Base-by-base conservation (phyloP, 2,329 filamentous ascomycete species). In the Fusarium pseudocircinatum region DNA sequence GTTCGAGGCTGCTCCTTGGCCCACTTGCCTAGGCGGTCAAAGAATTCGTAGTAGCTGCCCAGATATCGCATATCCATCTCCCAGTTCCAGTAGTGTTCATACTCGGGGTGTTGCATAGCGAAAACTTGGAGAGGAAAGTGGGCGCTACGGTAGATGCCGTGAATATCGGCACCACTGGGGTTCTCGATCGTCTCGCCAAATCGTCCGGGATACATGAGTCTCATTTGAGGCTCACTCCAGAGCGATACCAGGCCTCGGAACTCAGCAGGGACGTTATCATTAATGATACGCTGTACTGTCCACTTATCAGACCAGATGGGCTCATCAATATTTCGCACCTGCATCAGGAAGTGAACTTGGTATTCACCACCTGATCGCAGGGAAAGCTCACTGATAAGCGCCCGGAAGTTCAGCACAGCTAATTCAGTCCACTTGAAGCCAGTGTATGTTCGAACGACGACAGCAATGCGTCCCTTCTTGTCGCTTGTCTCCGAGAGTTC, bases 181-280 rank as follows among this genome's bases (percentile, higher is more conserved):
- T 89, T 89, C 61, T 87, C 84, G 76, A 91, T 90, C 3, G 91
- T 89, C 49, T 91, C 89, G 75, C 92, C 91, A n/a, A 95, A 92
- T 44, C 90, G 88, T 4, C 89, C 89, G 68, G 88, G 81, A 78
- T 97, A 97, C 81, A 94, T 91, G 63, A 95, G 86, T 63, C 88
- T 87, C 93, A 97, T 96, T 81, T 96, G 93, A 59, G 90, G 87
- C 81, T 96, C 94, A 6, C 93, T 95, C 94, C 94, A 97, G 11
- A 97, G 85, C 0, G 92, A 94, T 49, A 92, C 93, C 81, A 97
- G 89, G 68, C 91, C 90, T 79, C 92, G 93, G 82, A 97, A 97
- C 78, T 96, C 93, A 67, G 88, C 85, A 1, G 93, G 86, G 76
- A 93, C 82, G 77, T 92, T 87, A 78, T 88, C 84, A 79, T 90